A percentile compares a stretch with the other conserved stretches of the same genome.
Conservation (phyloP, 2,329 filamentous ascomycete species). For the Penicillium sp. region DNA sequence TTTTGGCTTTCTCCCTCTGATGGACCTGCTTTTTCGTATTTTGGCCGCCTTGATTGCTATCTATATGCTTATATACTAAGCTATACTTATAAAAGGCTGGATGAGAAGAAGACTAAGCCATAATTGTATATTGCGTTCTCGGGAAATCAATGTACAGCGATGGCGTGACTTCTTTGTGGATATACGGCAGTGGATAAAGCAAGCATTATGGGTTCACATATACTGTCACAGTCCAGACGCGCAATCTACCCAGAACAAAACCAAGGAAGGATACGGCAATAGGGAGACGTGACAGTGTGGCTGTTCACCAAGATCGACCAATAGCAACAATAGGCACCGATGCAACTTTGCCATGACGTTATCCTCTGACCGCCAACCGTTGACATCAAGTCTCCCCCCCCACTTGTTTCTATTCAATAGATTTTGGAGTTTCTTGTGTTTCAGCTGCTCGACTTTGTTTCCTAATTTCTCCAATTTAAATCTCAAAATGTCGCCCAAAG, state of each 20-base stretch:
- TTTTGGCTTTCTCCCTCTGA: too few relatives aligned
- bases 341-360: slow-evolving; percentile 21
- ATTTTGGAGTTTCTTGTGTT: neutral
- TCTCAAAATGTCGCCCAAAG: slow-evolving; percentile 30
- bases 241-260: neutral
- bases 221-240: neutral
- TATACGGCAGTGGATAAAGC: too few relatives aligned
- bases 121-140: too few relatives aligned
- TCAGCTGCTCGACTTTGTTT: neutral
- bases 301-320: slow-evolving; percentile 5
- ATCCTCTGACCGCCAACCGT: slow-evolving; percentile 24
- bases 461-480: neutral
- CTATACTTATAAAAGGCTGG: too few relatives aligned
- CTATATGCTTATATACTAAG: too few relatives aligned
- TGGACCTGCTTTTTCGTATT: too few relatives aligned
- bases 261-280: neutral
- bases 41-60: too few relatives aligned
- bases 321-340: neutral
- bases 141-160: too few relatives aligned
- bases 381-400: slow-evolving; percentile 9
- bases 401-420: neutral
- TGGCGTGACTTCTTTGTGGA: too few relatives aligned
- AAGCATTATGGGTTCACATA: neutral
- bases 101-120: too few relatives aligned
- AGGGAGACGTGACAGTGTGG: neutral